A percentile compares a stretch with the other conserved stretches of the same genome.
These are phyloP conservation scores for Yamadazyma oceani DNA, from an alignment of 1,139 yeast species.

Conservation along the genomic window DNA sequence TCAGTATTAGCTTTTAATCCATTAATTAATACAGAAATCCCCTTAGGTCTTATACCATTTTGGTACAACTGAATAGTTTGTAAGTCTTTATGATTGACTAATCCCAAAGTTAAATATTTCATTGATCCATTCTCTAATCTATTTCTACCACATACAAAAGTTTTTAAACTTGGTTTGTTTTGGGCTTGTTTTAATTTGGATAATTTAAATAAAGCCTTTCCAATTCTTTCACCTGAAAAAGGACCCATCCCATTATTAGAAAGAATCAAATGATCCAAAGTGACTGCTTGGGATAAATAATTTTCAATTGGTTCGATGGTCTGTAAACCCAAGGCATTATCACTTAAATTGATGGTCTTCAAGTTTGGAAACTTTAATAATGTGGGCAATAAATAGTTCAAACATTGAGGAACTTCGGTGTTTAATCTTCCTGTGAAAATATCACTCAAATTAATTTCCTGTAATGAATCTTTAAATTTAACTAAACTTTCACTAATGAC, in stretches of 20 bases:
- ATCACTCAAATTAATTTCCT: conserved; percentile 82
- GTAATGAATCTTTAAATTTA: conserved; percentile 49
- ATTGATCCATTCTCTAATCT: conserved; percentile 94
- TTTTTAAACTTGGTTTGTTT: conserved; percentile 53
- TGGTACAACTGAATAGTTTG: conserved; percentile 81
- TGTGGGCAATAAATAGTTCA: conserved; percentile 70
- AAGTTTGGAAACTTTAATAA: conserved; percentile 67
- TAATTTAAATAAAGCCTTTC: conserved; percentile 74
- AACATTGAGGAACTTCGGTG: conserved; percentile 88
- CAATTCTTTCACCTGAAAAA: conserved; percentile 92
- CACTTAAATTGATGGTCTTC: conserved; percentile 78
- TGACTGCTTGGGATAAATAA: conserved; percentile 71
- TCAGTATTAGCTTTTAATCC: conserved; percentile 66
- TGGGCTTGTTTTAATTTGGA: conserved; percentile 59
- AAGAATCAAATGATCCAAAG: conserved; percentile 80
- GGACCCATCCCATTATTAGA: conserved; percentile 99
- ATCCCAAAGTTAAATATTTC: conserved; percentile 72
- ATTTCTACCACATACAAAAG: conserved; percentile 94
- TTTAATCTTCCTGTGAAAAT: conserved; percentile 91
- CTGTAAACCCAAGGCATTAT: conserved; percentile 95
- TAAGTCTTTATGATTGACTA: conserved; percentile 71
- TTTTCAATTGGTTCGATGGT: conserved; percentile 87
- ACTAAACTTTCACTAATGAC: conserved; percentile 63
- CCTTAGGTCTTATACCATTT: conserved; percentile 95
- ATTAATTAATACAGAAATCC: conserved; percentile 73